phyloP scores from a whole-genome alignment of 495 filamentous ascomycete genomes.

The Chlorociboria aeruginascens region DNA sequence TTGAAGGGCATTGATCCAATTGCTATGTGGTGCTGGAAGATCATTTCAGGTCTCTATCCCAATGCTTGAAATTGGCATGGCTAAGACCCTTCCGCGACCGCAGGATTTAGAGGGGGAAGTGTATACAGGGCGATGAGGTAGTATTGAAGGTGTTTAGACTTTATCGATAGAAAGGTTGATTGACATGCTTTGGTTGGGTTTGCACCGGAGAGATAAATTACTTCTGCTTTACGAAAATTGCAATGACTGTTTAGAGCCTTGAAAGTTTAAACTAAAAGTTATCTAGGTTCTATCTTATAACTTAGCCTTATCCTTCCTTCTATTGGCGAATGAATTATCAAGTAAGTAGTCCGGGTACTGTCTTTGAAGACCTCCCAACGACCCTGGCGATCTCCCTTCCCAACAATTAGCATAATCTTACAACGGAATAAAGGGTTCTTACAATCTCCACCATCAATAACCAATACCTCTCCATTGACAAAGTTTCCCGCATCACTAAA shows the following conservation, averaged over 20 bases:
- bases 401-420: constrained; percentile 23
- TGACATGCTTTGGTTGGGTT: too few relatives aligned
- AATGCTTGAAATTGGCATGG: constrained; percentile 14
- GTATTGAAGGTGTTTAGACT: too few relatives aligned
- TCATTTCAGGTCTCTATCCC: constrained; percentile 32
- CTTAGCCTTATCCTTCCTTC: constrained; percentile 52
- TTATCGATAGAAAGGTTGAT: too few relatives aligned
- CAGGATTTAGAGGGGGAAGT: too few relatives aligned
- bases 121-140: too few relatives aligned
- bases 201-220: too few relatives aligned
- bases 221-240: too few relatives aligned
- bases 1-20: constrained; percentile 34
- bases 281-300: constrained; percentile 28
- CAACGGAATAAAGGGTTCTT: too few relatives aligned
- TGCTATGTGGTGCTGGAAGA: constrained; percentile 40
- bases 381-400: constrained; percentile 28
- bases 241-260: too few relatives aligned
- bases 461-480: constrained; percentile 64
- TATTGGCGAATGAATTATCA: constrained; percentile 40
- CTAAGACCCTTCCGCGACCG: background rate
- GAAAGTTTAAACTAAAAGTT: too few relatives aligned
- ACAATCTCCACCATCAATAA: constrained; percentile 60
- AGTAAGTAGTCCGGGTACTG: constrained; percentile 56
- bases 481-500: constrained; percentile 77
- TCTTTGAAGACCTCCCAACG: background rate